Evolutionary conservation across 495 filamentous ascomycete species (phyloP).

Genomic region (Ramalina intermedia): DNA sequence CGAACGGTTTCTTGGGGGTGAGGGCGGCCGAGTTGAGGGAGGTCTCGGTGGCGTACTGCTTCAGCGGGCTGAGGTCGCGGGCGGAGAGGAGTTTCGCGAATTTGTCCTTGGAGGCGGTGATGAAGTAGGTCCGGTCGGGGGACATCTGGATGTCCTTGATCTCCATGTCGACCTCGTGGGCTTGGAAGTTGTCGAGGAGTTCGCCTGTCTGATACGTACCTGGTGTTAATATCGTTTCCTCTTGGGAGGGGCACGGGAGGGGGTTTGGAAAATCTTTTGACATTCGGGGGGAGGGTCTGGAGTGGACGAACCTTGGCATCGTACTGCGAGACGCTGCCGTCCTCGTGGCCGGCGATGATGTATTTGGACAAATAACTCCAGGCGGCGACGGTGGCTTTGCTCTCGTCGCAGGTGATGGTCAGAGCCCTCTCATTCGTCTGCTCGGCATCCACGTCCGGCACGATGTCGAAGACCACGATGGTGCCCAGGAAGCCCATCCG

Average conservation of each 20-base stretch:
- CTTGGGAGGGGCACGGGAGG: not conserved
- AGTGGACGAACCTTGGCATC: slow-evolving; percentile 64
- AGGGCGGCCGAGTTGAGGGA: slow-evolving; percentile 90
- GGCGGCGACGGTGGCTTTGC: slow-evolving; percentile 90
- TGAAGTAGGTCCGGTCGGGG: slow-evolving; percentile 86
- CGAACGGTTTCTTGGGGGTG: slow-evolving; percentile 87
- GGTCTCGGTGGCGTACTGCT: slow-evolving; percentile 87
- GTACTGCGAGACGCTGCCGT: slow-evolving; percentile 85
- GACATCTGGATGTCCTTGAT: slow-evolving; percentile 95
- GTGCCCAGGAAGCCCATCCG: slow-evolving; percentile 89
- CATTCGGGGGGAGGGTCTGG: not conserved
- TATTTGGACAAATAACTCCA: slow-evolving; percentile 87
- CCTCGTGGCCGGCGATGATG: slow-evolving; percentile 96
- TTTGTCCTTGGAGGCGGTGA: slow-evolving; percentile 96
- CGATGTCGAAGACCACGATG: slow-evolving; percentile 81
- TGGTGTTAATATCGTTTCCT: not conserved
- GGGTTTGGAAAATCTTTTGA: not conserved
- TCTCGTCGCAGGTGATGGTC: slow-evolving; percentile 80
- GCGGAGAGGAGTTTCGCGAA: slow-evolving; percentile 79
- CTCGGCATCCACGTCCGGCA: slow-evolving; percentile 59
- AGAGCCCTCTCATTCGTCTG: slow-evolving; percentile 70
- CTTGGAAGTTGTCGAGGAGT: slow-evolving; percentile 58
- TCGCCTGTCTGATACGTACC: slow-evolving; percentile 52
- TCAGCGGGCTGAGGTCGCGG: slow-evolving; percentile 75
- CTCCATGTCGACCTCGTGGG: slow-evolving; percentile 67